A percentile compares a stretch with the other conserved stretches of the same genome.
Evolutionary conservation across 257 asterid genomes (phyloP).

Genomic region (Ligustrum vulgare): DNA sequence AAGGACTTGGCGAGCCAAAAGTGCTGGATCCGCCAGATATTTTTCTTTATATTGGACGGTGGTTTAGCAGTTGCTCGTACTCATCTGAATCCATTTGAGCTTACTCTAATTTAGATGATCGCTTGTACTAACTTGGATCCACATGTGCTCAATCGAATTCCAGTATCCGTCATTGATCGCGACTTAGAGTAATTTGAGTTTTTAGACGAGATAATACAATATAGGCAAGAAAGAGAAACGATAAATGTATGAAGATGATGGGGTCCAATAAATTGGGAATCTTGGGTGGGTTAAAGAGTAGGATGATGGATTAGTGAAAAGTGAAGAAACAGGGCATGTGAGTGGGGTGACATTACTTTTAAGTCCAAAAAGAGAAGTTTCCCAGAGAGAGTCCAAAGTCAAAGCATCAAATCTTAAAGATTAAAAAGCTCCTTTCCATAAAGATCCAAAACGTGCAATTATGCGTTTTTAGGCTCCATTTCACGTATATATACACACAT

Average conservation of each 20-base stretch:
- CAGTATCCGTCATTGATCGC: too few relatives aligned
- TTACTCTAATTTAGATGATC: too few relatives aligned
- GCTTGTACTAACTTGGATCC: too few relatives aligned
- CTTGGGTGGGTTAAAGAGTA: conserved; percentile 1
- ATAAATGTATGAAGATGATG: conserved; percentile 25
- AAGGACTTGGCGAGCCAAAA: too few relatives aligned
- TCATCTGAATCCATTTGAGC: too few relatives aligned
- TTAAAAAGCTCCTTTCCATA: conserved; percentile 62
- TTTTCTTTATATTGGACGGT: too few relatives aligned
- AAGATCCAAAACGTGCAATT: conserved; percentile 64
- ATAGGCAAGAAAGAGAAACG: conserved; percentile 36
- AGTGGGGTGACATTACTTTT: conserved; percentile 79
- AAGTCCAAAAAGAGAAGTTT: conserved; percentile 89
- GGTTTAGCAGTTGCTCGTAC: too few relatives aligned
- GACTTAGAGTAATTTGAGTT: too few relatives aligned
- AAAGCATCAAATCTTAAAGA: conserved; percentile 73
- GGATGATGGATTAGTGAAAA: conserved; percentile 24
- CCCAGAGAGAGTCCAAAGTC: conserved; percentile 65
- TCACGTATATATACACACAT: not conserved
- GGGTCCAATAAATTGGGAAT: conserved; percentile 34
- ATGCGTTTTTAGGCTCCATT: conserved; percentile 35
- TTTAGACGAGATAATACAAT: not conserved
- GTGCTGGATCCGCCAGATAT: too few relatives aligned
- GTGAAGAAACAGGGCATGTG: conserved; percentile 78
- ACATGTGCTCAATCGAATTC: too few relatives aligned